Base-by-base conservation (phyloP, 768 basidiomycete species). In the Termitomyces sp. region DNA sequence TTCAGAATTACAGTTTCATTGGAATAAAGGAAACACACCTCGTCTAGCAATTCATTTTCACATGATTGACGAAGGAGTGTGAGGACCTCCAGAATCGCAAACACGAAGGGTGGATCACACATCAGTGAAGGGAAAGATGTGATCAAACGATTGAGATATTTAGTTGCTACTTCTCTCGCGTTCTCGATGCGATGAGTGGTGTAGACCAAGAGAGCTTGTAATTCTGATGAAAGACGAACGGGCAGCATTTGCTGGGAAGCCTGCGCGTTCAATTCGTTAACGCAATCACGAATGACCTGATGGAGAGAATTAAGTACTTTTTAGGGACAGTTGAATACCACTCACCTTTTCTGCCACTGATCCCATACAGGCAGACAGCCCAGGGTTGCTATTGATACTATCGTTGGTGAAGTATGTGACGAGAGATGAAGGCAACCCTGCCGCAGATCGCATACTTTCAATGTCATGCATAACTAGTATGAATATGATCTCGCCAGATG, bases 111-210 rank as follows among this genome's bases (percentile, higher is more conserved):
- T 3, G 87, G 82, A 63, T 95, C 89, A 70, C 96, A 98, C 83
- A 97, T 89, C 47, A 99, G 75, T 13, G 94, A 94, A 2, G 97
- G 94, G 70, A 98, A 98, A 1, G 89, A 91, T 7, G 85, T 88
- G 59, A 98, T 86, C 38, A 98, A 75, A 36, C 85, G 81, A 70
- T 93, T 84, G 25, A 98, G 78, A 65, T 90, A 97, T 69, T 83
- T 87, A 39, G 86, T 79, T 1, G 95, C 91, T 29, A 94, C 77
- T 32, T 89, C 88, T 32, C 96, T 80, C 48, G 88, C 89, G 66
- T 89, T 91, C 31, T 81, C 76, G 54, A 91, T 83, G 27, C 92
- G 83, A 69, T 95, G 91, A 3, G 91, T 92, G 70, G 89, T 88
- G 39, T 78, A 76, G 15, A 92, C 74, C 15, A 98, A 78, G 22